Evolutionary conservation across 2,329 filamentous ascomycete genomes (phyloP).

Genomic region (Trichothecium roseum): DNA sequence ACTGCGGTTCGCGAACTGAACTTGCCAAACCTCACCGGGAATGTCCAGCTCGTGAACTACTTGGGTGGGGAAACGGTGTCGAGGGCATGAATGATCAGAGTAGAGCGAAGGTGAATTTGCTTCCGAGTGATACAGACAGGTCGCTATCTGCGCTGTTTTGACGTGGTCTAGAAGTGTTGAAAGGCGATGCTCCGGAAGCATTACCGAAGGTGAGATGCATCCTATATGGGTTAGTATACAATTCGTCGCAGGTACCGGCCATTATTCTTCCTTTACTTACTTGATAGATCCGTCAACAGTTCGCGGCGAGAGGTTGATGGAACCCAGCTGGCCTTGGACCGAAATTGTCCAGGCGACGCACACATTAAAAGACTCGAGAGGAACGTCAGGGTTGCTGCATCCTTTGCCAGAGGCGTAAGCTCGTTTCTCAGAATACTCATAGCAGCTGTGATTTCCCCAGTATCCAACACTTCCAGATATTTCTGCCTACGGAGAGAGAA

Average conservation of each 20-base stretch:
- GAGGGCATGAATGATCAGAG: slow-evolving; percentile 76
- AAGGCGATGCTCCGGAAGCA: slow-evolving; percentile 88
- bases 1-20: slow-evolving; percentile 84
- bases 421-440: slow-evolving; percentile 79
- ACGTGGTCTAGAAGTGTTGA: slow-evolving; percentile 73
- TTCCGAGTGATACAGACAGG: slow-evolving; percentile 84
- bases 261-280: slow-evolving; percentile 36
- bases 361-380: slow-evolving; percentile 91
- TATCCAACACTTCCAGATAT: slow-evolving; percentile 81
- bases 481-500: slow-evolving; percentile 91
- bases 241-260: neutral
- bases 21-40: slow-evolving; percentile 79
- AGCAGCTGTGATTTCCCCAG: slow-evolving; percentile 60
- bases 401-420: slow-evolving; percentile 74
- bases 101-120: slow-evolving; percentile 73
- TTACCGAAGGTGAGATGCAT: slow-evolving; percentile 89
- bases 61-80: slow-evolving; percentile 66
- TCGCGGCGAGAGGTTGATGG: slow-evolving; percentile 66
- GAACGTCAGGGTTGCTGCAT: slow-evolving; percentile 66
- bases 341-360: slow-evolving; percentile 64
- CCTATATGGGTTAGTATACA: slow-evolving; percentile 34
- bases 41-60: slow-evolving; percentile 64
- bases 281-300: slow-evolving; percentile 73
- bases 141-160: slow-evolving; percentile 72
- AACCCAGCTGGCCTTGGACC: slow-evolving; percentile 72